Percentiles rank a stretch among this genome's conserved stretches.
Evolutionary conservation across 1,284 basidiomycete species (phyloP).

Genomic region (Leucoagaricus sp.): DNA sequence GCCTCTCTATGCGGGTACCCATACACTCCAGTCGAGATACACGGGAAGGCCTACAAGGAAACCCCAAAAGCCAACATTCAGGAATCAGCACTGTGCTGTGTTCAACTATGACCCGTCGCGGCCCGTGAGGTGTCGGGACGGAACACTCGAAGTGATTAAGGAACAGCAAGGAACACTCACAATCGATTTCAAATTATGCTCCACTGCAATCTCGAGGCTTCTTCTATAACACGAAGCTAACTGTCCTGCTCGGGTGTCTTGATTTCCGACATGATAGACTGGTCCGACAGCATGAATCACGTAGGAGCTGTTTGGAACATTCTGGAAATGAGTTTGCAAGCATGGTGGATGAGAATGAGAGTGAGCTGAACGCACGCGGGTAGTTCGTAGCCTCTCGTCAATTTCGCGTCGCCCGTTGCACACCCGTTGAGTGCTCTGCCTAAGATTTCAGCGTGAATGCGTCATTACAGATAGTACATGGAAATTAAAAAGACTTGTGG

Average conservation of each 20-base stretch:
- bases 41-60: slow-evolving; percentile 69
- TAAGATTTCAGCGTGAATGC: slow-evolving; percentile 24
- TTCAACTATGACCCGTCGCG: no score
- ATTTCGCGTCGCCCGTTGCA: slow-evolving; percentile 82
- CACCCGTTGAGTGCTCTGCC: slow-evolving; percentile 75
- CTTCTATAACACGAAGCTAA: slow-evolving; percentile 76
- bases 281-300: slow-evolving; percentile 95
- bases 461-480: neutral
- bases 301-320: slow-evolving; percentile 49
- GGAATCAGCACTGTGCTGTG: no score
- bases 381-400: slow-evolving; percentile 74
- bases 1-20: slow-evolving; percentile 77
- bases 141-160: slow-evolving; percentile 22
- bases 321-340: neutral
- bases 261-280: slow-evolving; percentile 53
- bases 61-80: slow-evolving; percentile 22
- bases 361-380: slow-evolving; percentile 54
- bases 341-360: neutral
- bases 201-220: slow-evolving; percentile 63
- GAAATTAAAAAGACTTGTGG: neutral
- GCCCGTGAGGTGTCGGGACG: no score
- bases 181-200: slow-evolving; percentile 64
- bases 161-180: slow-evolving; percentile 42
- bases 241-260: slow-evolving; percentile 48
- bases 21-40: slow-evolving; percentile 81